These are phyloP conservation scores for Ambrosia trifida DNA, from an alignment of 129 eudicot genomes.

Conservation along the genomic window DNA sequence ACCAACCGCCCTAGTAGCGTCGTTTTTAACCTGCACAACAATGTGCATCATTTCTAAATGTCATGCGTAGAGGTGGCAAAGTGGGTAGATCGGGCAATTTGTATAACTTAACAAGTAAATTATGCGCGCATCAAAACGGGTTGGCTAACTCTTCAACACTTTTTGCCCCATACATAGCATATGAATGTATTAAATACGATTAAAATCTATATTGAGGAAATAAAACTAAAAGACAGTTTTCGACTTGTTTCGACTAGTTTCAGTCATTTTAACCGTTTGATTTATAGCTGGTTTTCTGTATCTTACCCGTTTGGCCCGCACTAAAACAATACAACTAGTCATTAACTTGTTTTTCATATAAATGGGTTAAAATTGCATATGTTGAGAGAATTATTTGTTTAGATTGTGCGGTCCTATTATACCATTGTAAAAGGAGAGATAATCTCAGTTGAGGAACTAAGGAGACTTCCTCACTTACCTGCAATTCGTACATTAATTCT, in stretches of 20 bases:
- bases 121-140: background rate
- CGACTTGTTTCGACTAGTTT: background rate
- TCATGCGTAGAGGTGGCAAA: background rate
- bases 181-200: no score
- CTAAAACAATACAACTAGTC: background rate
- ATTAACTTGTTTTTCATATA: background rate
- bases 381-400: conserved; percentile 11
- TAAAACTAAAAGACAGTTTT: no score
- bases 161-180: no score
- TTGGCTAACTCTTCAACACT: no score
- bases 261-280: background rate
- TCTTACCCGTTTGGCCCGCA: background rate
- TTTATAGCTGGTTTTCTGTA: background rate
- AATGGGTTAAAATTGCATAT: background rate
- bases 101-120: background rate
- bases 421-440: conserved; percentile 62
- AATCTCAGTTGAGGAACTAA: conserved; percentile 57
- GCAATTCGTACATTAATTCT: conserved; percentile 48
- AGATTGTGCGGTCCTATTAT: conserved; percentile 36
- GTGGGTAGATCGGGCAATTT: background rate
- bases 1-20: conserved; percentile 53
- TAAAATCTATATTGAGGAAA: no score
- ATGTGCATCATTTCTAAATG: conserved; percentile 6
- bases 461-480: conserved; percentile 62
- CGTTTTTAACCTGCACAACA: conserved; percentile 53